Evolutionary conservation across 1,139 yeast species (phyloP).

Genomic region (Keqinozyma sinolaborantium): DNA sequence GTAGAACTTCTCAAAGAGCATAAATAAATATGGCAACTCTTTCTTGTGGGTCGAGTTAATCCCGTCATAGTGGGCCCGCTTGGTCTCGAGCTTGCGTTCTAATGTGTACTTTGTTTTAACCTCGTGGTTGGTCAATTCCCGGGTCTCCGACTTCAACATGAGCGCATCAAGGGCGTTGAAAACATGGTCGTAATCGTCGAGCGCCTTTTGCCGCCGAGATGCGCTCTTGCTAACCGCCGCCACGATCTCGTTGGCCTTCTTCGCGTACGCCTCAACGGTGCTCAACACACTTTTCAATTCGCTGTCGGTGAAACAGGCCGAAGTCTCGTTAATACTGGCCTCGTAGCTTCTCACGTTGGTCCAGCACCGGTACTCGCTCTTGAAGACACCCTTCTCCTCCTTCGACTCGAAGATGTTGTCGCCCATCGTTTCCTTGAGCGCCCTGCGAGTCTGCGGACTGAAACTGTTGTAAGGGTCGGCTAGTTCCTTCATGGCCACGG

Average conservation of each 20-base stretch:
- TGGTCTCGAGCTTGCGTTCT: slow-evolving; percentile 28
- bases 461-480: slow-evolving; percentile 25
- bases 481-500: slow-evolving; percentile 16
- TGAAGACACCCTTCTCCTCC: slow-evolving; percentile 4
- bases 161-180: slow-evolving; percentile 23
- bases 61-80: slow-evolving; percentile 22
- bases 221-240: slow-evolving; percentile 24
- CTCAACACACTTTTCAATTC: slow-evolving; percentile 12
- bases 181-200: slow-evolving; percentile 34
- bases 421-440: slow-evolving; percentile 7
- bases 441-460: slow-evolving; percentile 5
- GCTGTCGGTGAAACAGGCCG: slow-evolving; percentile 1
- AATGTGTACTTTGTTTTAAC: slow-evolving; percentile 24
- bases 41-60: slow-evolving; percentile 29
- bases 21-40: slow-evolving; percentile 38
- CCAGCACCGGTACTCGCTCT: slow-evolving; percentile 15
- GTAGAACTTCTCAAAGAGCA: slow-evolving; percentile 16
- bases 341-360: slow-evolving; percentile 9
- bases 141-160: slow-evolving; percentile 17
- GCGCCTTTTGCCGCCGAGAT: slow-evolving; percentile 24
- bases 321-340: slow-evolving; percentile 2
- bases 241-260: slow-evolving; percentile 17
- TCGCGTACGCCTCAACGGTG: slow-evolving; percentile 15
- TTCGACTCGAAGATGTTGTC: slow-evolving; percentile 1
- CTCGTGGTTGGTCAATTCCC: slow-evolving; percentile 25